Base-by-base conservation (phyloP, 192 early-diverging fungal species). In the Coemansia sp. region DNA sequence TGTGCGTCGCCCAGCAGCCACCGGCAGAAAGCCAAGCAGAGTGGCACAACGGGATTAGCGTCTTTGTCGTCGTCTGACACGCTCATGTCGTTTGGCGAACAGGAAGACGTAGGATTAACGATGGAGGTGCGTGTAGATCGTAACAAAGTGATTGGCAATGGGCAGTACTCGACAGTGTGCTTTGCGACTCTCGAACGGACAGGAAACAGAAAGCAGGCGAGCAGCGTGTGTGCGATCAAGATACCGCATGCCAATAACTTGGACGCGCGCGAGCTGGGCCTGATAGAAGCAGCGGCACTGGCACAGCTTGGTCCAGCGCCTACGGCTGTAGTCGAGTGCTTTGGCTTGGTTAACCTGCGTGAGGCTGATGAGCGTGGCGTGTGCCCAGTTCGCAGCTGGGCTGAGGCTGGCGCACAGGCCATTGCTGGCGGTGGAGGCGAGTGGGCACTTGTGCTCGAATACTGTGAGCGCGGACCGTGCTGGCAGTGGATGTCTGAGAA, bases 401-500 rank as follows among this genome's bases (percentile, higher is more conserved):
- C 71, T 9, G 61, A 62, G 6, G 83, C 68, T 12, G 78, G 74
- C 18, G 47, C 60, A 12, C 72, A 52, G 39, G 75, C 70, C 22
- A 70, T 80, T 27, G 50, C 64, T 6, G 72, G 73, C 38, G 15
- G 16, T 2, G 44, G 62, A 5, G 79, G 75, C 49, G 63, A 84
- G 38, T 86, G 85, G 87, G 76, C 72, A 11, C 62, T 88, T 47
- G 75, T 89, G 24, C 79, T 89, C 18, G 88, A 88, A 73, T 78
- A 85, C 61, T 89, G 88, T 71, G 79, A 80, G 39, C 36, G 80
- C 55, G 88, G 88, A 15, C 65, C 78, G 31, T 80, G 85, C 64
- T 89, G 88, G 88, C 72, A 78, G 68, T 89, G 85, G 86, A 86
- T 89, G 70, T 58, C 72, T 5, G 74, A 64, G 64, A 67, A 88